phyloP scores from a whole-genome alignment of 225 moss, liverwort and hornwort species.

The Sphagnum tenellum region DNA sequence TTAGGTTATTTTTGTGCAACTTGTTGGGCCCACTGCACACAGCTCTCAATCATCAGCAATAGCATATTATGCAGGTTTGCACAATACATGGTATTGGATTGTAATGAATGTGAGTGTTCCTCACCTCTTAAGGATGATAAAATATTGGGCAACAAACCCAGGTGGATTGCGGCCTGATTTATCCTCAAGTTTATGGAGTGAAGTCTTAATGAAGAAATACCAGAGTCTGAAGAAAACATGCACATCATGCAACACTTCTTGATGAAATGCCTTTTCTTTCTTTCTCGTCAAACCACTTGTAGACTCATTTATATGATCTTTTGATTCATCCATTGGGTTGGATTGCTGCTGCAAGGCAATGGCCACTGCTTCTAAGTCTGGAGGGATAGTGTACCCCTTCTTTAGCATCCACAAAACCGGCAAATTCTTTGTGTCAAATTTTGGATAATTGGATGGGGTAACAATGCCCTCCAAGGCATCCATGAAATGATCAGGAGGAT shows the following conservation, averaged over 20 bases:
- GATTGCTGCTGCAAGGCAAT: constrained; percentile 7
- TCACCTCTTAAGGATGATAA: constrained; percentile 59
- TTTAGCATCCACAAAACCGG: constrained; percentile 87
- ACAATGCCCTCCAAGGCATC: constrained; percentile 74
- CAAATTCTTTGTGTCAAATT: constrained; percentile 59
- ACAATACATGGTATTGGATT: not conserved
- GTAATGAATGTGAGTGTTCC: not conserved
- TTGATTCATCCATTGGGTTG: constrained; percentile 23
- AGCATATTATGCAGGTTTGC: not conserved
- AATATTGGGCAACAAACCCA: constrained; percentile 58
- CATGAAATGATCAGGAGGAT: constrained; percentile 91
- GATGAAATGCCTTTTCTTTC: too few species aligned
- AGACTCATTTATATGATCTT: constrained; percentile 24
- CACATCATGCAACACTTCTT: constrained; percentile 2
- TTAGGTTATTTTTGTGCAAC: too few species aligned
- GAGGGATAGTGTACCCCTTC: constrained; percentile 68
- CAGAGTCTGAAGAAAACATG: constrained; percentile 13
- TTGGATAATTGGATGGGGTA: constrained; percentile 40
- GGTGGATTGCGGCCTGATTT: constrained; percentile 67
- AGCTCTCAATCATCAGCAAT: not conserved
- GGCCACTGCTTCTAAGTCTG: constrained; percentile 37
- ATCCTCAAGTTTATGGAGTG: constrained; percentile 22
- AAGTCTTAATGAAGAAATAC: constrained; percentile 13
- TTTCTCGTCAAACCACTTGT: too few species aligned
- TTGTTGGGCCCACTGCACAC: not conserved